phyloP scores from a whole-genome alignment of 192 early-diverging fungal genomes.

The Rhizophlyctis rosea region DNA sequence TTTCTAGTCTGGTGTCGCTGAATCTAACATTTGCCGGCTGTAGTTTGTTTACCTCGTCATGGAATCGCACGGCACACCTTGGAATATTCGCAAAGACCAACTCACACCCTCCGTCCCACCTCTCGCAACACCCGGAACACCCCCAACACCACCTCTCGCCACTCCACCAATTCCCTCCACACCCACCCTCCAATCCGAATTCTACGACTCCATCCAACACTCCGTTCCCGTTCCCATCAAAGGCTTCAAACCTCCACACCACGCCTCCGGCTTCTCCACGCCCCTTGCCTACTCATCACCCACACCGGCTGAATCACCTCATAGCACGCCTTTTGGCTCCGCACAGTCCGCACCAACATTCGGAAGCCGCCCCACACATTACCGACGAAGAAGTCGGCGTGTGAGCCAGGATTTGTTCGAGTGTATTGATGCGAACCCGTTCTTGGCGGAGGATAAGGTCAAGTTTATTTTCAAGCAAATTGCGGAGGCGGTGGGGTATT shows the following conservation, averaged over 20 bases:
- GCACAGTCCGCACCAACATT: not conserved
- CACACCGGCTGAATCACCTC: not conserved
- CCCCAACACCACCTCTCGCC: not conserved
- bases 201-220: not conserved
- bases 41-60: conserved; percentile 45
- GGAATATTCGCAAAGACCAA: not conserved
- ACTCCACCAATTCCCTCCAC: conserved; percentile 5
- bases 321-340: too few species aligned
- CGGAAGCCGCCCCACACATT: too few species aligned
- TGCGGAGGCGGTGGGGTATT: conserved; percentile 35
- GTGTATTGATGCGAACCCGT: conserved; percentile 38
- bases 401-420: conserved; percentile 42
- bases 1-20: not conserved
- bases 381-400: conserved; percentile 7
- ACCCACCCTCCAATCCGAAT: not conserved
- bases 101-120: not conserved
- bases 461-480: conserved; percentile 48
- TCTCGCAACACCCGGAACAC: not conserved
- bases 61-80: conserved; percentile 27
- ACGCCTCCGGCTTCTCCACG: conserved; percentile 1
- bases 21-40: not conserved
- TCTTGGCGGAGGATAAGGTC: conserved; percentile 51
- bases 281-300: not conserved
- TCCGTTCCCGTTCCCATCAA: conserved; percentile 9
- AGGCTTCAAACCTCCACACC: conserved; percentile 16